Conservation (phyloP, 108 stramenopile species). For the Schizochytrium sp. region DNA sequence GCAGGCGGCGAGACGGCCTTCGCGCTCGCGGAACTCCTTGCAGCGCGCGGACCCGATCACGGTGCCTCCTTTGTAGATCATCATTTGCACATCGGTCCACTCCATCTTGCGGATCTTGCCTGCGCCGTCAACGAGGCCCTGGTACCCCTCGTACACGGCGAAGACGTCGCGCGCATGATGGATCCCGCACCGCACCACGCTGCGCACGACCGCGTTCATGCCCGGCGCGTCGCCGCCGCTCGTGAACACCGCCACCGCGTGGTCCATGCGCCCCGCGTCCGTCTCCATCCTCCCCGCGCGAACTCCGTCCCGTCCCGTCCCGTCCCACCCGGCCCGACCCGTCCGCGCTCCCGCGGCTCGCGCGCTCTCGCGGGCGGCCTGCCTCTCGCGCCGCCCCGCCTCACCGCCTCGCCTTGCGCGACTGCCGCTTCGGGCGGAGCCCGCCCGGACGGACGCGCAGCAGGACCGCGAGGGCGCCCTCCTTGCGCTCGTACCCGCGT, state of each 20-base stretch:
- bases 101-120: not conserved
- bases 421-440: too few relatives aligned
- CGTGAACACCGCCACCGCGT: slow-evolving; percentile 9
- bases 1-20: not conserved
- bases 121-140: slow-evolving; percentile 1
- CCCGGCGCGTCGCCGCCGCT: slow-evolving; percentile 12
- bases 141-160: not conserved
- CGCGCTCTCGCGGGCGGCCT: too few relatives aligned
- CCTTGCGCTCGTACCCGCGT: too few relatives aligned
- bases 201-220: slow-evolving; percentile 6
- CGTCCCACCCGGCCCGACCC: not conserved
- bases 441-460: too few relatives aligned
- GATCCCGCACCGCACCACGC: not conserved
- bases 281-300: not conserved
- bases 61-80: slow-evolving; percentile 8
- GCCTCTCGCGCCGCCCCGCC: too few relatives aligned
- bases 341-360: too few relatives aligned
- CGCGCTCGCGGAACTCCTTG: not conserved
- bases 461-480: too few relatives aligned
- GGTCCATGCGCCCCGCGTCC: not conserved
- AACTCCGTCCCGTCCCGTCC: not conserved
- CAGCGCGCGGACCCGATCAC: slow-evolving; percentile 8
- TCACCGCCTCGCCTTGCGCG: too few relatives aligned
- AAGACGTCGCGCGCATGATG: not conserved
- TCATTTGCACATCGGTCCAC: slow-evolving; percentile 1